Conservation (phyloP, 345 rosid species). For the Citrus glauca region DNA sequence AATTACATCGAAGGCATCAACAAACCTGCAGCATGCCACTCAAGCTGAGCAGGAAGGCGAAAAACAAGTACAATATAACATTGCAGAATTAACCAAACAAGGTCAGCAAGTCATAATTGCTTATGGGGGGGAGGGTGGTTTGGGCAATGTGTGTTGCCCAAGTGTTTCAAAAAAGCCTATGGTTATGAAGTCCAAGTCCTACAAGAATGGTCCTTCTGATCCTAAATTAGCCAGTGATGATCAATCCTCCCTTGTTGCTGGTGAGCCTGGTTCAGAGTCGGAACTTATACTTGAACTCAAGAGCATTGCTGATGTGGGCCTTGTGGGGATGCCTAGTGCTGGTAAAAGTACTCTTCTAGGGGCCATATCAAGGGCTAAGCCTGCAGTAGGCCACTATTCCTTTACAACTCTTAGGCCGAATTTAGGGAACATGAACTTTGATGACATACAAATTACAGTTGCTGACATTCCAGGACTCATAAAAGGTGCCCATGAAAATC, state of each 20-base stretch:
- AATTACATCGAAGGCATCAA: constrained; percentile 9
- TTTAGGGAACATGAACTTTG: constrained; percentile 73
- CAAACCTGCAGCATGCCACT: constrained; percentile 16
- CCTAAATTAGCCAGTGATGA: constrained; percentile 22
- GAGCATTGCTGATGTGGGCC: constrained; percentile 97
- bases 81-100: constrained; percentile 67
- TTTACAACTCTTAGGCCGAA: constrained; percentile 90
- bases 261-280: constrained; percentile 65
- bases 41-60: constrained; percentile 20
- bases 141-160: constrained; percentile 53
- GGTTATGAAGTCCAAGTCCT: constrained; percentile 15
- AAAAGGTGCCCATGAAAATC: constrained; percentile 79
- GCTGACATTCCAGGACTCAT: constrained; percentile 97
- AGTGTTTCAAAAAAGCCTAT: constrained; percentile 38
- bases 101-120: constrained; percentile 73
- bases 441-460: constrained; percentile 78
- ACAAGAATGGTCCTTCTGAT: constrained; percentile 15
- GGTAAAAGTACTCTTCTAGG: constrained; percentile 95
- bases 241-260: constrained; percentile 37
- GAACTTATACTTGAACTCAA: constrained; percentile 72
- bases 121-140: constrained; percentile 83
- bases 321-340: constrained; percentile 95
- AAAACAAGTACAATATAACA: constrained; percentile 49
- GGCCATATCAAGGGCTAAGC: constrained; percentile 80
- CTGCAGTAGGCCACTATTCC: constrained; percentile 77